Base-by-base conservation (phyloP, 2,329 filamentous ascomycete species). In the Sporothrix protearum region DNA sequence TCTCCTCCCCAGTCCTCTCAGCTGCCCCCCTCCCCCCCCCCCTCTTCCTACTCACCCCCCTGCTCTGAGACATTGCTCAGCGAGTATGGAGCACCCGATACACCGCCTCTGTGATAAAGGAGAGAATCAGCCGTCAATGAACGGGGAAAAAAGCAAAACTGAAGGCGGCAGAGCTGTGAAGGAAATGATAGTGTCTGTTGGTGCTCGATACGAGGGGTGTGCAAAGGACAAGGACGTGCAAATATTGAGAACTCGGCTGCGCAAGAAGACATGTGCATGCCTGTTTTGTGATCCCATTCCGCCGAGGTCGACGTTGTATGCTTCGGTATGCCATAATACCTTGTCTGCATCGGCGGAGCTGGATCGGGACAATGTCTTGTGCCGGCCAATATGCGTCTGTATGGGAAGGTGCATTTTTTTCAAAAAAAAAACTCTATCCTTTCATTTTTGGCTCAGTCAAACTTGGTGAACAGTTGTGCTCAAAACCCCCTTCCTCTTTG, bases 51-150 rank as follows among this genome's bases (percentile, higher is more conserved):
- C n/a, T 28, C 49, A n/a, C 25, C 49, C 10, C 49, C 49, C 45
- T 51, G 42, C 16, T 36, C 63, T 51, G 63, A 67, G 63, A 67
- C 63, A 67, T 19, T 36, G 28, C 25, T 67, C 63, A 67, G 63
- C 63, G 63, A 67, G 63, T 67, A 33, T n/a, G 63, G 45, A 22
- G 45, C 61, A 66, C 61, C 36, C 61, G 61, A 6, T 49, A 49
- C 61, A 66, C 61, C 59, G 61, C 61, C 61, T 66, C 61, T 14
- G 1, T 14, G 42, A 19, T 19, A 47, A 16, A 6, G 16, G 42
- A 47, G 42, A 47, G 42, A n/a, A n/a, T n/a, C n/a, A n/a, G n/a
- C n/a, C n/a, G n/a, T n/a, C 14, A 47, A 47, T 16, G 42, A 2
- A 14, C 6, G 39, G 22, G 19, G 22, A 47, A 30, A 25, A 42